Conservation (phyloP, 2,329 filamentous ascomycete species). For the Apiospora koreana region DNA sequence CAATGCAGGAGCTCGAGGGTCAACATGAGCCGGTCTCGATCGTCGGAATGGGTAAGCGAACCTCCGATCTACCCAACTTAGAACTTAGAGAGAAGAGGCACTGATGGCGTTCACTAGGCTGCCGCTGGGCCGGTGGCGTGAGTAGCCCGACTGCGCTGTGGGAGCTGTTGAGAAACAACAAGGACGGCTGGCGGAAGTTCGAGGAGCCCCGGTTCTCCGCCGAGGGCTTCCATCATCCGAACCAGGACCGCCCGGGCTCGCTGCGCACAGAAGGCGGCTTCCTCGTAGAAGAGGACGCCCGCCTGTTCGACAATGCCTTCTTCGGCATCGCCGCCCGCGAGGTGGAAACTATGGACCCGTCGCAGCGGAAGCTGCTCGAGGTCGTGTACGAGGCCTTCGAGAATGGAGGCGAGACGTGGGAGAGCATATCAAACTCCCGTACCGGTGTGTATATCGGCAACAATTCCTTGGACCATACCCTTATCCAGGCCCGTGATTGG, state of each 20-base stretch:
- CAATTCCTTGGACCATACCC: constrained; percentile 24
- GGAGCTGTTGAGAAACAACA: constrained; percentile 22
- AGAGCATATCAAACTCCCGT: constrained; percentile 14
- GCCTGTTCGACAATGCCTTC: constrained; percentile 29
- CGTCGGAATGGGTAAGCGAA: constrained; percentile 10
- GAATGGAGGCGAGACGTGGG: constrained; percentile 19
- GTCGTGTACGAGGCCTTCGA: constrained; percentile 36
- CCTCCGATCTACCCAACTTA: neutral
- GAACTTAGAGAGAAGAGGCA: neutral
- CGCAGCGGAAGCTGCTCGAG: constrained; percentile 36
- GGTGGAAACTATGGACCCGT: constrained; percentile 31
- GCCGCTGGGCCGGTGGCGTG: constrained; percentile 24
- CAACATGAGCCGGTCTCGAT: constrained; percentile 11
- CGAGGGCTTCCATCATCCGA: constrained; percentile 20
- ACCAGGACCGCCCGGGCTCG: constrained; percentile 14
- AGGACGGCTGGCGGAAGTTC: constrained; percentile 19
- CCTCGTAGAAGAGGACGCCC: constrained; percentile 30
- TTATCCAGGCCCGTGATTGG: constrained; percentile 22
- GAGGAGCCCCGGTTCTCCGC: constrained; percentile 23
- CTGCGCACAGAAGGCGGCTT: constrained; percentile 25
- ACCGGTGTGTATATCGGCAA: constrained; percentile 28
- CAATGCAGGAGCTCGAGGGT: neutral
- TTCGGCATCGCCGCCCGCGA: constrained; percentile 32
- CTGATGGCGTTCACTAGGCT: constrained; percentile 17
- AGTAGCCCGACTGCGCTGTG: constrained; percentile 20